Percentiles rank a stretch among this genome's conserved stretches.
Conservation (phyloP, 2,329 filamentous ascomycete species). For the Ophiostoma sp. region DNA sequence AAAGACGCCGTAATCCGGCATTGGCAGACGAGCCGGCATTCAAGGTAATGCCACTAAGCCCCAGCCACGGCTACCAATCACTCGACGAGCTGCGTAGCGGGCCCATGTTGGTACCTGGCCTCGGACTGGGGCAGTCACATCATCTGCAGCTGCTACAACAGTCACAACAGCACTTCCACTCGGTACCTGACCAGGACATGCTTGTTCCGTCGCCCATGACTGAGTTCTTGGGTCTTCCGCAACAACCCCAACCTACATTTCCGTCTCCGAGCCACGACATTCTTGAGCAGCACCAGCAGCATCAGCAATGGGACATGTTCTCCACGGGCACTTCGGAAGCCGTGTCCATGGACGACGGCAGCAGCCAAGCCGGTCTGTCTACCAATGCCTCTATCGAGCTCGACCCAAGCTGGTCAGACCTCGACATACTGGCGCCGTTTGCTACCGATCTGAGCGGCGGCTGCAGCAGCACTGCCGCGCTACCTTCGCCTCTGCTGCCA, state of each 20-base stretch:
- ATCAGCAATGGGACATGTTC: neutral
- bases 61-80: neutral
- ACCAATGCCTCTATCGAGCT: neutral
- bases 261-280: neutral
- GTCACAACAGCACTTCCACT: neutral
- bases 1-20: neutral
- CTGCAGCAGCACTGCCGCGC: neutral
- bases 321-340: neutral
- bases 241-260: neutral
- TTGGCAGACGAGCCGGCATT: neutral
- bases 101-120: neutral
- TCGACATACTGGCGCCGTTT: neutral
- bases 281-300: neutral
- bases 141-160: neutral
- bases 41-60: neutral
- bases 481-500: neutral
- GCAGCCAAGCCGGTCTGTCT: neutral
- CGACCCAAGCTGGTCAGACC: neutral
- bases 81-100: neutral
- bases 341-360: neutral
- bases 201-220: neutral
- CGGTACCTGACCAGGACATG: neutral
- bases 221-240: neutral
- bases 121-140: neutral
- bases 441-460: neutral